Evolutionary conservation across 148 eudicot genomes (phyloP).

Genomic region (Rhododendron ferrugineum): DNA sequence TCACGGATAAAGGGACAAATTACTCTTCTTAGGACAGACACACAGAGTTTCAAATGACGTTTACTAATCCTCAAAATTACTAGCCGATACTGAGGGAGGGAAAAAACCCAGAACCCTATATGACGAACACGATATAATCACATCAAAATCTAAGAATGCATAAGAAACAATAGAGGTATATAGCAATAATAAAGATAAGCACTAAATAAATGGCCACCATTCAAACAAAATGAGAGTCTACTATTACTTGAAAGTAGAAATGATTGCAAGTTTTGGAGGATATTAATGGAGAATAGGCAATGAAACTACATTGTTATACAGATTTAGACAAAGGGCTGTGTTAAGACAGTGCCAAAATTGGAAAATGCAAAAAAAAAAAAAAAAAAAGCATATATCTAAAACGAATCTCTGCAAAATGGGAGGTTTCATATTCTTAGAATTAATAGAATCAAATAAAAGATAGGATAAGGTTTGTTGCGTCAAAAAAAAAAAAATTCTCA

Average conservation of each 20-base stretch:
- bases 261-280: neutral
- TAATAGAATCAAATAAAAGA: conserved; percentile 4
- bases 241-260: neutral
- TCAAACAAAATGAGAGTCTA: neutral
- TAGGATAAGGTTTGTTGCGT: neutral
- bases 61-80: neutral
- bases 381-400: conserved; percentile 7
- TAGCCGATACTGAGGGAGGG: neutral
- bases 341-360: conserved; percentile 1
- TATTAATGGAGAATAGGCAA: conserved; percentile 6
- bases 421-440: neutral
- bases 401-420: conserved; percentile 7
- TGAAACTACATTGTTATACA: neutral
- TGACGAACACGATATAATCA: neutral
- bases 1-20: neutral
- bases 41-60: neutral
- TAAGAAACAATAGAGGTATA: neutral
- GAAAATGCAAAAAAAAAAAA: conserved; percentile 6
- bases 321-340: neutral
- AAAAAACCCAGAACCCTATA: neutral
- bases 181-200: neutral
- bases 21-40: neutral
- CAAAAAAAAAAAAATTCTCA: neutral
- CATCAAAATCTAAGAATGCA: neutral
- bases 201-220: neutral